A percentile compares a stretch with the other conserved stretches of the same genome.
These are phyloP conservation scores for Laguncularia racemosa DNA, from an alignment of 345 rosid genomes.

Conservation along the genomic window DNA sequence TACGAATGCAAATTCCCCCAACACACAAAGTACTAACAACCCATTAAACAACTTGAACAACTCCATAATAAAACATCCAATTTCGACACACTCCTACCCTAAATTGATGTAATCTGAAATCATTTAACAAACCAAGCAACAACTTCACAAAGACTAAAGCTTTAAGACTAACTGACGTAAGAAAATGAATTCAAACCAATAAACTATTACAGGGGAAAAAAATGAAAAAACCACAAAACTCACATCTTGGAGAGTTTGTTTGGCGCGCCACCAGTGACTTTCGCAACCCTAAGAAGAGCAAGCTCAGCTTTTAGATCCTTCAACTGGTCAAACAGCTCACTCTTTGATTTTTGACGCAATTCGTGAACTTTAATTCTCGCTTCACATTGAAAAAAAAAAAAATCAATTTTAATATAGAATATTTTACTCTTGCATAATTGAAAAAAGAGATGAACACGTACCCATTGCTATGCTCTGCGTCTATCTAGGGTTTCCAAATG, in stretches of 20 bases:
- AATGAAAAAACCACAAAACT: not conserved
- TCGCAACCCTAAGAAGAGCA: slow-evolving; percentile 62
- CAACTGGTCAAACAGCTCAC: slow-evolving; percentile 43
- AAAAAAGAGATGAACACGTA: not conserved
- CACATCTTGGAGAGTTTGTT: slow-evolving; percentile 74
- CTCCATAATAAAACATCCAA: no score
- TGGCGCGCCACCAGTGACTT: slow-evolving; percentile 69
- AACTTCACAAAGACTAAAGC: not conserved
- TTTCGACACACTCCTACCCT: no score
- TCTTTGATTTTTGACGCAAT: slow-evolving; percentile 52
- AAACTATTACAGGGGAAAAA: no score
- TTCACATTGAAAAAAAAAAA: slow-evolving; percentile 7
- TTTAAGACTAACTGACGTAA: not conserved
- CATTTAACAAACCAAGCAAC: not conserved
- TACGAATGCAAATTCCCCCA: no score
- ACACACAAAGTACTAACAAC: no score
- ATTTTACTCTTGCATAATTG: not conserved
- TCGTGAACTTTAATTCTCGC: slow-evolving; percentile 75
- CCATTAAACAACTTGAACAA: no score
- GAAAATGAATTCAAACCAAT: no score
- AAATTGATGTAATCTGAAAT: no score
- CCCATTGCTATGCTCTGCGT: slow-evolving; percentile 16
- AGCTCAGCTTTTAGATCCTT: slow-evolving; percentile 67
- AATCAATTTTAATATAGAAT: not conserved
- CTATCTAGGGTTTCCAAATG: slow-evolving; percentile 7